Percentiles rank a stretch among this genome's conserved stretches.
Conservation (phyloP, 2,329 filamentous ascomycete species). For the Cercospora brassicicola region DNA sequence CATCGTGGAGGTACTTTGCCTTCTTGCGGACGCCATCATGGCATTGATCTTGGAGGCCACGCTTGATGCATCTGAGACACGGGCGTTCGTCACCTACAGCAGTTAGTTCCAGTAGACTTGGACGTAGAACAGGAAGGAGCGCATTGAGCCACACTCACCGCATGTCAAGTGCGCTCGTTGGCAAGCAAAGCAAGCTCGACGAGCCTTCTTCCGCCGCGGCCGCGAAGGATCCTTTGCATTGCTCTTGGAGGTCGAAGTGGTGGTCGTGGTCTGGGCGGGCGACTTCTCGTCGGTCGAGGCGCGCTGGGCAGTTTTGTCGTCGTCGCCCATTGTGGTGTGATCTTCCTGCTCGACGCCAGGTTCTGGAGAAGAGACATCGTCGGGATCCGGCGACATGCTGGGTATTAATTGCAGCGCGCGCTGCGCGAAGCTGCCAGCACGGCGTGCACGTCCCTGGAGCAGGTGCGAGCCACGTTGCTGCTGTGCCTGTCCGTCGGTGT, state of each 20-base stretch:
- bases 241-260: slow-evolving; percentile 37
- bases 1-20: slow-evolving; percentile 97
- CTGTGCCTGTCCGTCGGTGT: slow-evolving; percentile 13
- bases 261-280: slow-evolving; percentile 33
- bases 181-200: slow-evolving; percentile 92
- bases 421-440: slow-evolving; percentile 34
- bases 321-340: slow-evolving; percentile 47
- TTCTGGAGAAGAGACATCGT: slow-evolving; percentile 50
- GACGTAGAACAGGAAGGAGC: not conserved
- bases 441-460: slow-evolving; percentile 39
- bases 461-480: slow-evolving; percentile 44
- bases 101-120: slow-evolving; percentile 12
- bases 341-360: slow-evolving; percentile 46
- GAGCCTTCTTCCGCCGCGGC: slow-evolving; percentile 90
- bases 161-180: slow-evolving; percentile 97
- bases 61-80: slow-evolving; percentile 90
- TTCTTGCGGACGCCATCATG: slow-evolving; percentile 98
- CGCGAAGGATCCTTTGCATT: slow-evolving; percentile 83
- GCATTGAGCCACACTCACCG: slow-evolving; percentile 65
- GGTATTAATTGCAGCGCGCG: slow-evolving; percentile 29
- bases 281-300: slow-evolving; percentile 42
- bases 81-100: slow-evolving; percentile 84
- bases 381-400: slow-evolving; percentile 55
- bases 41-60: slow-evolving; percentile 84
- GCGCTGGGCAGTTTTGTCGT: slow-evolving; percentile 39